Percentiles rank a stretch among this genome's conserved stretches.
Evolutionary conservation across 2,329 filamentous ascomycete genomes (phyloP).

Genomic region (Annulohypoxylon truncatum): DNA sequence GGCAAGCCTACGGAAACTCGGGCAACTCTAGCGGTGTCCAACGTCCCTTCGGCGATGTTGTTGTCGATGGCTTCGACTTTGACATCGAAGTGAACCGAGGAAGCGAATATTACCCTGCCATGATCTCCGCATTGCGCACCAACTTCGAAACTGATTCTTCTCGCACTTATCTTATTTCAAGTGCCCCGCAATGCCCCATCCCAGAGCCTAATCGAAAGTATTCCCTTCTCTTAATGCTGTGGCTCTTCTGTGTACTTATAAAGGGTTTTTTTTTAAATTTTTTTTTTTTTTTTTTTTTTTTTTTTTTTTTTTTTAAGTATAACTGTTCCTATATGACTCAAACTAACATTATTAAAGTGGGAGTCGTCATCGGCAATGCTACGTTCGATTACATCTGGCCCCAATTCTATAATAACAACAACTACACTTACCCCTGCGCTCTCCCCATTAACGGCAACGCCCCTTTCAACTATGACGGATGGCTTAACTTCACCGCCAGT

Average conservation of each 20-base stretch:
- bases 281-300: not conserved
- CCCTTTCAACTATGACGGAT: slow-evolving; percentile 54
- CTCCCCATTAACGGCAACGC: slow-evolving; percentile 49
- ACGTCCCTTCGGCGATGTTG: slow-evolving; percentile 59
- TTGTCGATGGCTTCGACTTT: slow-evolving; percentile 42
- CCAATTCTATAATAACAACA: slow-evolving; percentile 62
- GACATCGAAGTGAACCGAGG: slow-evolving; percentile 57
- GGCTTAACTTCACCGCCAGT: slow-evolving; percentile 49
- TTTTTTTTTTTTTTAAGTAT: not conserved
- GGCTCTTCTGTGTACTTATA: too few species aligned
- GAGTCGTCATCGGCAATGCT: slow-evolving; percentile 52
- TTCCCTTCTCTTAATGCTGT: too few species aligned
- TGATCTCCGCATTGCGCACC: slow-evolving; percentile 48
- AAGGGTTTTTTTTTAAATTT: too few species aligned
- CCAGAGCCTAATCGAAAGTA: slow-evolving; percentile 53
- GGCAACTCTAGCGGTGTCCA: slow-evolving; percentile 46
- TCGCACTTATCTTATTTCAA: slow-evolving; percentile 59
- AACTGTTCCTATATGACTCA: too few species aligned
- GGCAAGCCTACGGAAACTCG: slow-evolving; percentile 58
- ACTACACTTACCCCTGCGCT: slow-evolving; percentile 49
- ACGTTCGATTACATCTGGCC: slow-evolving; percentile 58
- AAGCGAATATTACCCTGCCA: slow-evolving; percentile 52
- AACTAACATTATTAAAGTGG: slow-evolving; percentile 44
- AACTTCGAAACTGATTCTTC: slow-evolving; percentile 51
- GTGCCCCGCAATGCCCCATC: slow-evolving; percentile 59